A percentile compares a stretch with the other conserved stretches of the same genome.
These are phyloP conservation scores for Flaveria sonorensis DNA, from an alignment of 129 eudicot genomes.

Conservation along the genomic window DNA sequence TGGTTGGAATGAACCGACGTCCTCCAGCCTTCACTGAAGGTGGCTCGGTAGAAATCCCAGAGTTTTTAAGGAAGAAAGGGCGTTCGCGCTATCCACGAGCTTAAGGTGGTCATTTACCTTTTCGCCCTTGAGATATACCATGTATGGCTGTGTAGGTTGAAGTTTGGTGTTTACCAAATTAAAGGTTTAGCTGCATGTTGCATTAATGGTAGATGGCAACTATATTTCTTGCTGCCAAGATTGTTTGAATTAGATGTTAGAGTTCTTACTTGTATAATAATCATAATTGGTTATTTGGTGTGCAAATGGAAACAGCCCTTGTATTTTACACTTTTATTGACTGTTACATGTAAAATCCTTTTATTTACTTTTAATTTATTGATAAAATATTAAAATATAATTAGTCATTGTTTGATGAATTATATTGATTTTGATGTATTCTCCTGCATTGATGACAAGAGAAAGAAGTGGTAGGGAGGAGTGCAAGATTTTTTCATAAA, in stretches of 20 bases:
- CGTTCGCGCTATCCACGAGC: constrained; percentile 95
- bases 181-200: too few relatives aligned
- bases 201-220: too few relatives aligned
- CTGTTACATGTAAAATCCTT: constrained; percentile 7
- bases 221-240: constrained; percentile 9
- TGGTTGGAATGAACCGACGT: constrained; percentile 57
- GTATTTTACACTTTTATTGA: not conserved
- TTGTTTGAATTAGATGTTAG: constrained; percentile 29
- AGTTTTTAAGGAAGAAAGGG: constrained; percentile 88
- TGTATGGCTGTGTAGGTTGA: constrained; percentile 42
- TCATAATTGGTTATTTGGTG: constrained; percentile 19
- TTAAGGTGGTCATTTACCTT: constrained; percentile 34
- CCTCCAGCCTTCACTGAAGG: constrained; percentile 67
- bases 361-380: not conserved
- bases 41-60: constrained; percentile 71
- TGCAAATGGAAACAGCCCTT: constrained; percentile 1
- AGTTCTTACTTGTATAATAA: constrained; percentile 14
- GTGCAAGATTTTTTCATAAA: constrained; percentile 21
- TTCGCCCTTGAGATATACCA: constrained; percentile 36
- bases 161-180: constrained; percentile 16
- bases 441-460: constrained; percentile 26
- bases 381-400: constrained; percentile 1
- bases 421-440: constrained; percentile 22
- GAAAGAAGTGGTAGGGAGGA: constrained; percentile 35
- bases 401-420: constrained; percentile 20